Base-by-base conservation (phyloP, 1,284 basidiomycete species). In the Marasmius sp. region DNA sequence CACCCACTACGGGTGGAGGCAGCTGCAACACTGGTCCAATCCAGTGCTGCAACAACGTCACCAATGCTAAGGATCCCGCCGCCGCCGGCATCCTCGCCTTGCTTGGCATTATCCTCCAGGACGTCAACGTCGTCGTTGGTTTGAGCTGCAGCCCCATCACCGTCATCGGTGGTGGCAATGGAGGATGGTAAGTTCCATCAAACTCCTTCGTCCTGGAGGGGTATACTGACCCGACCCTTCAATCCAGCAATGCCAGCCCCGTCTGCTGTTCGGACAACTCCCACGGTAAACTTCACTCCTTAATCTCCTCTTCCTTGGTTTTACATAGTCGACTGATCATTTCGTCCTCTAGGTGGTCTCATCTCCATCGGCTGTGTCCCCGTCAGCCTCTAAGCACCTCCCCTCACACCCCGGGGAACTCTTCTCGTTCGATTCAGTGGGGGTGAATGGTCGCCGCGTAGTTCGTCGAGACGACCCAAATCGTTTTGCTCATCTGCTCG, bases 21-120 rank as follows among this genome's bases (percentile, higher is more conserved):
- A 22, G 18, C 33, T 61, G 63, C 48, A 51, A 9, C 41, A 62
- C 57, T 33, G 63, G 60, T n/a, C 22, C 50, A 20, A 6, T 64
- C 38, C 57, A 62, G 47, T 64, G 63, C 58, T 64, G 63, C 37
- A 22, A 64, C 34, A 57, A 18, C 33, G 58, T 62, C n/a, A 6
- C 51, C 33, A 41, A 22, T 11, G 63, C 58, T 5, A 16, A 7
- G n/a, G 16, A 14, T 41, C 20, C 58, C 14, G 33, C 54, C 18
- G 55, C 39, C 7, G 39, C 38, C 14, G 9, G n/a, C 7, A 8
- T 60, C 10, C 47, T 62, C n/a, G 58, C 37, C 8, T 49, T 64
- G 11, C 38, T 64, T 14, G 63, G 60, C 47, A 58, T 64, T 58
- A 53, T 62, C 38, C 38, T 64, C 14, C 58, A 59, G 39, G 48